Base-by-base conservation (phyloP, 176 grass and related monocot species). In the Panicum miliaceum region DNA sequence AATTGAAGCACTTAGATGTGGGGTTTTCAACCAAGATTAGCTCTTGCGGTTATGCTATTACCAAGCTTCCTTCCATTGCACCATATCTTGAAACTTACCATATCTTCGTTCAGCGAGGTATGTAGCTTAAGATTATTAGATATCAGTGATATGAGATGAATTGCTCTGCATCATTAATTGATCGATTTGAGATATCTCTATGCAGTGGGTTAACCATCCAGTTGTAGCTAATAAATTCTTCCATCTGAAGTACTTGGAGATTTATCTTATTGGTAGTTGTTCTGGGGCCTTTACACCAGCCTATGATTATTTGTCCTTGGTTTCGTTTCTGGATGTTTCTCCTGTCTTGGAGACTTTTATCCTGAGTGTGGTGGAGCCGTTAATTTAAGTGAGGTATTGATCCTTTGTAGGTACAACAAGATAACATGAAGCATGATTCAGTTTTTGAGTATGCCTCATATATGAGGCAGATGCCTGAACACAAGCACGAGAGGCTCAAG, bases 231-330 rank as follows among this genome's bases (percentile, higher is more conserved):
- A 73, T 16, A 73, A 15, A 73, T 73, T 73, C 26, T 8, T 73
- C 71, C 23, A 34, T 27, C 70, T 73, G 46, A 73, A 51, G 25
- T 73, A 29, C 70, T 34, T 73, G 70, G 29, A 37, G 6, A 51
- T 73, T 73, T 10, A 6, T 32, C 46, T n/a, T n/a, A n/a, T 73
- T 73, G 14, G 1, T 32, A 6, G 6, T 20, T 7, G 10, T 73
- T 34, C 1, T 35, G 3, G 3, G 46, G 3, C 15, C 1, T 5
- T 12, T 34, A 52, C 14, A 7, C 70, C 26, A 52, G 26, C 71
- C 15, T 73, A 35, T 73, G 71, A 52, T 73, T 73, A 73, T 73
- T 50, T 73, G 15, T 51, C 71, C 4, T 32, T 73, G 71, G 71
- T 52, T 20, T 73, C 71, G 3, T 73, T 73, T 73, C 46, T 35